Base-by-base conservation (phyloP, 1,284 basidiomycete genomes). In the Microbotryomycetes sp. region DNA sequence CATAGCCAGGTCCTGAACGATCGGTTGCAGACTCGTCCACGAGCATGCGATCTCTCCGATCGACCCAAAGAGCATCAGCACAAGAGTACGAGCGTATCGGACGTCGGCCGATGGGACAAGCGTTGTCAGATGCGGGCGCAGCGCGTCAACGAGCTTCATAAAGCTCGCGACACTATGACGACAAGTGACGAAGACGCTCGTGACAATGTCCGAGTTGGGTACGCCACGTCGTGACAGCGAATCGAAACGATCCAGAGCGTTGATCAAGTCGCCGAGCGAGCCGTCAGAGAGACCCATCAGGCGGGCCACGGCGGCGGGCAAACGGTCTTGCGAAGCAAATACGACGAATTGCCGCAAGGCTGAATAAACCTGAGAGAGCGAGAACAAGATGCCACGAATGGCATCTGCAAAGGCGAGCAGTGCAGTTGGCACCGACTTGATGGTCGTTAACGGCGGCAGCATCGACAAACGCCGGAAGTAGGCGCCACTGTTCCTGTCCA, bases 241-340 rank as follows among this genome's bases (percentile, higher is more conserved):
- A 74, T 99, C 96, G 75, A 97, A 97, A 21, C 87, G 85, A 74
- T 97, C 96, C 49, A 98, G 81, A 0, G 90, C 85, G 61, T 85
- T 83, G 74, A 97, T 96, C 15, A 98, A 80, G 60, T 85, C 84
- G 58, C 83, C 81, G 81, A 97, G 88, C 67, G 89, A 89, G 52
- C 80, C 77, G 71, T 85, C 87, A 0, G 91, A 91, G 6, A 91
- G 87, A 67, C 90, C 87, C 62, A 94, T 82, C 24, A 93, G 87
- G 71, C 91, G 88, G 54, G 84, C 79, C 62, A 97, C 80, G 4
- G 90, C 83, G 4, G 85, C 84, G 13, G 89, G 85, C 31, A 96
- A 75, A n/a, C 90, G 83, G 63, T 93, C 91, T 71, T 93, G 87
- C 56, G 87, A 85, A 24, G 88, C 87, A 68, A 90, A 88, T 16